Evolutionary conservation across 768 basidiomycete species (phyloP), one percentile per base, ranked within the genome.

Genomic region (Lyophyllum shimeji): DNA sequence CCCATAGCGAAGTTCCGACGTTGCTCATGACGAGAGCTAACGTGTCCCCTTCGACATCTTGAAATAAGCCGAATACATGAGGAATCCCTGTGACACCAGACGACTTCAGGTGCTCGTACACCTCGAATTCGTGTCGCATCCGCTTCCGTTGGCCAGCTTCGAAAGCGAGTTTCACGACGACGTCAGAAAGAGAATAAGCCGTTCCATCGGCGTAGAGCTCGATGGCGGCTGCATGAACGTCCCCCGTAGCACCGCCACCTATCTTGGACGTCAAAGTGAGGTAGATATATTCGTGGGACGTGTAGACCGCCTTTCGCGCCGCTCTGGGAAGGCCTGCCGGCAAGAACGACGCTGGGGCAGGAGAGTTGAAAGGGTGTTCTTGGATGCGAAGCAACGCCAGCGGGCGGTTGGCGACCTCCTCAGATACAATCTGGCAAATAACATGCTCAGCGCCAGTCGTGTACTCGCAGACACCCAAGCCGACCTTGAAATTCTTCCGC

Each of bases 121-220:
- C 12, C 7, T 6, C 12, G 12, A 6, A 56, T 24, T 63, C 63
- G 27, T 63, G 60, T 17, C 58, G 55, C 49, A 63, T 34, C 20
- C 53, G 42, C 50, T 57, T 37, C 18, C 51, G 23, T n/a, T 61
- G 57, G 15, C 52, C 47, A 13, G 27, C 18, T 12, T 18, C 7
- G 31, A 59, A 61, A 0, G 60, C 57, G 7, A 63, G 17, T 37
- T 63, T 63, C 9, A 63, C 62, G 13, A 59, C 62, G 33, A 61
- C 54, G 31, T 33, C 31, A 12, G 12, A 6, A 12, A 6, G 12
- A 6, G 7, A 12, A 33, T 6, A 6, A 6, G 6, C 31, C 18
- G 18, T 21, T 1, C 12, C 51, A 11, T 6, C 31, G 31, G 48
- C 23, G 11, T 45, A 29, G 15, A 60, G 12, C 29, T 55, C 29